Evolutionary conservation across 2,329 filamentous ascomycete genomes (phyloP).

Genomic region (Triangularia setosa): DNA sequence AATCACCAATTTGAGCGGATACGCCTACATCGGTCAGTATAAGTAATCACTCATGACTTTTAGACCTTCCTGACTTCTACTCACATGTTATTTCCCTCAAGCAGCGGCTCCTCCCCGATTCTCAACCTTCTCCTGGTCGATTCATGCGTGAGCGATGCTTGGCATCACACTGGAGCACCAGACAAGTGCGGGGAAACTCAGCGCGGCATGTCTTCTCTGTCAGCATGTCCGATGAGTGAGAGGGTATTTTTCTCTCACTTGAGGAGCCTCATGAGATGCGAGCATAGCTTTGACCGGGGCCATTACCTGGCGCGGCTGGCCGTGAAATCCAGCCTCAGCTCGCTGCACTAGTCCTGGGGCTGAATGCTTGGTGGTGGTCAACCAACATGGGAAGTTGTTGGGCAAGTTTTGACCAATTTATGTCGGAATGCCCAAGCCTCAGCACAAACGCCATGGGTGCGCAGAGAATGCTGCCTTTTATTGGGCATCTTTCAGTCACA

Average conservation of each 20-base stretch:
- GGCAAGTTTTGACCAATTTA: constrained; percentile 1
- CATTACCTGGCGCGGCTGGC: neutral
- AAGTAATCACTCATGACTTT: neutral
- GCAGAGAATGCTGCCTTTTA: constrained; percentile 4
- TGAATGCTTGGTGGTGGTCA: neutral
- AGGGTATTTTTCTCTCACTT: too few relatives aligned
- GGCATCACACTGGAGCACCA: neutral
- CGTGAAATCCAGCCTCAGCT: neutral
- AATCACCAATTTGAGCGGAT: too few relatives aligned
- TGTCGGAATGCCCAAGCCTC: constrained; percentile 8
- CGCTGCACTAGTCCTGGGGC: neutral
- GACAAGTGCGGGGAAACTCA: neutral
- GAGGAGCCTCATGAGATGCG: neutral
- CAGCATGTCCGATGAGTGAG: neutral
- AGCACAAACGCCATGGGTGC: neutral
- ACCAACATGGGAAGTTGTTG: constrained; percentile 3
- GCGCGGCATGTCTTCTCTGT: neutral
- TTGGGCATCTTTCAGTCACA: constrained; percentile 20
- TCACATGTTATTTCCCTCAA: neutral
- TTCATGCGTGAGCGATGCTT: neutral
- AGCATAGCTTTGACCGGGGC: neutral
- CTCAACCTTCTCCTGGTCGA: neutral
- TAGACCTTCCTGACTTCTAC: neutral
- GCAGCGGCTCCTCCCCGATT: neutral
- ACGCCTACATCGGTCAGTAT: too few relatives aligned